phyloP scores from a whole-genome alignment of 352 stramenopile genomes.

The Poterioochromonas sp. region DNA sequence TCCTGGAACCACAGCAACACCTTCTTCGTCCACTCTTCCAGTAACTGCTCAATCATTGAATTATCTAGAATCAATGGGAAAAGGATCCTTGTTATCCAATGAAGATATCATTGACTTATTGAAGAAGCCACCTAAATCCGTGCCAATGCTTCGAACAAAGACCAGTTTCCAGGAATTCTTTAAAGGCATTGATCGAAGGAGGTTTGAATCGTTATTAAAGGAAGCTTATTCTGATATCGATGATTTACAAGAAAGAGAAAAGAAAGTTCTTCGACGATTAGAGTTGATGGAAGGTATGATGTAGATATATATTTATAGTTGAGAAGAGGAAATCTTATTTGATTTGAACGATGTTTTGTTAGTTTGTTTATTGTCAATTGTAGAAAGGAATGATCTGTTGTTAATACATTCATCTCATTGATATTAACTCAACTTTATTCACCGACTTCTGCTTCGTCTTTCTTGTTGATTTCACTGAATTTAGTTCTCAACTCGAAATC shows the following conservation, averaged over 20 bases:
- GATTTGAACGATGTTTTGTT: too few species aligned
- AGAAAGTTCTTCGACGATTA: constrained; percentile 5
- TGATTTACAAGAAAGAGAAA: constrained; percentile 7
- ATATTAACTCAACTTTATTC: too few species aligned
- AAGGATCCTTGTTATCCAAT: constrained; percentile 16
- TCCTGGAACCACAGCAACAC: background rate
- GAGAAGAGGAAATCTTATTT: too few species aligned
- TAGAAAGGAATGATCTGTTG: too few species aligned
- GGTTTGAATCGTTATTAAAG: background rate
- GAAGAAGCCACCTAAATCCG: constrained; percentile 8
- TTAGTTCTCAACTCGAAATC: too few species aligned
- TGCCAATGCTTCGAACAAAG: background rate
- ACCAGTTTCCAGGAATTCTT: constrained; percentile 32
- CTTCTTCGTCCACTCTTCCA: background rate
- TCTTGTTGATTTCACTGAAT: too few species aligned
- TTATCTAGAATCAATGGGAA: too few species aligned
- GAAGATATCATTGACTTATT: constrained; percentile 18
- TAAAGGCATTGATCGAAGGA: background rate
- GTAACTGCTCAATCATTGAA: too few species aligned
- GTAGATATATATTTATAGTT: too few species aligned
- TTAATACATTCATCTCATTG: too few species aligned
- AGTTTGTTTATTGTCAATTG: too few species aligned
- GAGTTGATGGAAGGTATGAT: constrained; percentile 15
- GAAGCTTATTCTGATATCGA: constrained; percentile 14
- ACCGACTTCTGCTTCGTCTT: too few species aligned